Base-by-base conservation (phyloP, 2,329 filamentous ascomycete species). In the Monosporascus sp. region DNA sequence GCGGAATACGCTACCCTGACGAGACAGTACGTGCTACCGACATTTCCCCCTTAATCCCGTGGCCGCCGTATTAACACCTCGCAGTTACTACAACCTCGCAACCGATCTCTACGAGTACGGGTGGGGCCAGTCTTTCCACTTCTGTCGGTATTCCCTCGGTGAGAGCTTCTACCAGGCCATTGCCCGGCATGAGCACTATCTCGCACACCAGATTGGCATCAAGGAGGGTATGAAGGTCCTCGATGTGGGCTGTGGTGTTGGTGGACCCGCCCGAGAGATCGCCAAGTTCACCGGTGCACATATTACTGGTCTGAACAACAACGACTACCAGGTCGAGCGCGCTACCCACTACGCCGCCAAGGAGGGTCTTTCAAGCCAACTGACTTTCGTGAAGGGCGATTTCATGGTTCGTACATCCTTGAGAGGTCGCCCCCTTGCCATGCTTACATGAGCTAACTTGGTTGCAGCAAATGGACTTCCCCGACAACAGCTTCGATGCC, bases 301-400 rank as follows among this genome's bases (percentile, higher is more conserved):
- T 65, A 83, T 97, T 59, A 87, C 91, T 24, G 94, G 94, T 44
- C 76, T 97, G 71, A 99, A 97, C 85, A 97, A 97, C 85, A 97
- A 97, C 74, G 91, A 97, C 76, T 99, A 99, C 79, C 94, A 97
- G 77, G 96, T 97, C 61, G 84, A 97, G 70, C 90, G 94, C 61
- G 93, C 92, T n/a, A 91, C 85, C 16, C 79, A 81, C 52, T 96
- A 97, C 69, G 91, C 92, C 3, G 74, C 81, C 57, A 90, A 91
- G 73, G 90, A 96, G 74, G 86, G 87, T 50, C 78, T 97, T 50
- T 81, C 86, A 1, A 73, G 90, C 66, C 91, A 96, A 76, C 77
- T 96, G 61, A 81, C 81, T 59, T 97, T 91, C 66, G 87, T 91
- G 68, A 97, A 97, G 82, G 93, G 92, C 51, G 93, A 97, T 69